Conservation (phyloP, 164 flowering plant genomes). For the Hamamelis virginiana region DNA sequence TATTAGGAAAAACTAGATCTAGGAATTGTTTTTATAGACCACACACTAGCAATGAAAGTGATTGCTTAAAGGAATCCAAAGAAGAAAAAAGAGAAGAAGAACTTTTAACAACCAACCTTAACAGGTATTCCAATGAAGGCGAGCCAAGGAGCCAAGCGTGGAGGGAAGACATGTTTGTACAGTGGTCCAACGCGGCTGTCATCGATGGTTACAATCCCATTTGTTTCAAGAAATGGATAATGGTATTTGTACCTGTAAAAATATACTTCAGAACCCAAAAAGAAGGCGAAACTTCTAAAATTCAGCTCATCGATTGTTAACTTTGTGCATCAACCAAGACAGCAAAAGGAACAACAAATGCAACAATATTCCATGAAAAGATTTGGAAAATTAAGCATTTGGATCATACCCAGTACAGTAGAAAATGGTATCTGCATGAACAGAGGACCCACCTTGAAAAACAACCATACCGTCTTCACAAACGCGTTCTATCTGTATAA, state of each 20-base stretch:
- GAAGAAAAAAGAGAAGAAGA: background rate
- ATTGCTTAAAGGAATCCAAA: background rate
- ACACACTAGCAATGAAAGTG: background rate
- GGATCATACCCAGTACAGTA: slow-evolving; percentile 37
- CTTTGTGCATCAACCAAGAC: background rate
- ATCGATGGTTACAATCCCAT: slow-evolving; percentile 38
- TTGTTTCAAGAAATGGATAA: slow-evolving; percentile 42
- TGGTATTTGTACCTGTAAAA: slow-evolving; percentile 31
- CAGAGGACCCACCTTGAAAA: slow-evolving; percentile 30
- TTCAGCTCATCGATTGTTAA: background rate
- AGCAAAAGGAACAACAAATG: too few relatives aligned
- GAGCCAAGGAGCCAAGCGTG: slow-evolving; percentile 39
- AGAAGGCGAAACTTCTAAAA: background rate
- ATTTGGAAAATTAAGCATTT: background rate
- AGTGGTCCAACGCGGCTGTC: slow-evolving; percentile 50
- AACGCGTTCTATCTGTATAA: slow-evolving; percentile 24
- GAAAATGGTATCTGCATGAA: slow-evolving; percentile 31
- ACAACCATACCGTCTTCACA: slow-evolving; percentile 25
- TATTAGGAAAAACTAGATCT: too few relatives aligned
- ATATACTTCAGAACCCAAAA: background rate
- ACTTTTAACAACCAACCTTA: slow-evolving; percentile 17
- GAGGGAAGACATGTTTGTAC: slow-evolving; percentile 53
- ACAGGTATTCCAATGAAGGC: slow-evolving; percentile 44
- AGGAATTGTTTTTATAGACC: too few relatives aligned
- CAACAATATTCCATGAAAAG: background rate